Evolutionary conservation across 257 asterid species (phyloP), one percentile per base, ranked within the genome.

Genomic region (Misopates orontium): DNA sequence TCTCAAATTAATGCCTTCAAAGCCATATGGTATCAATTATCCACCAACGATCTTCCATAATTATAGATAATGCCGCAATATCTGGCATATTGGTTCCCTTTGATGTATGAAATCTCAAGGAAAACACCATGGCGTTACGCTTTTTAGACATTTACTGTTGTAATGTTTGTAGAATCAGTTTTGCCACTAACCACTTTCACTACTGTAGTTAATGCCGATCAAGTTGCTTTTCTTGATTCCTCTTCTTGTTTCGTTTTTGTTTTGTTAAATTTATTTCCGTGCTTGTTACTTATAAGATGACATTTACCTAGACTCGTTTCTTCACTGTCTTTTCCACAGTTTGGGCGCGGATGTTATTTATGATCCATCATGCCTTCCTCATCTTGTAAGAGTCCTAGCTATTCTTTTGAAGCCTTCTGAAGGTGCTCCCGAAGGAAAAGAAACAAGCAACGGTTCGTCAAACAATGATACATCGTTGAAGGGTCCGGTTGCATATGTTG

Each of bases 341-440:
- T 79, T 93, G 73, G 99, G 95, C 17, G 97, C 99, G 64, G 99
- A 93, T 78, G 80, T 90, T 60, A 85, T 93, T 64, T 93, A 93
- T 28, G 75, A 90, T 74, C 97, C 96, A 4, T 50, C 77, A 6
- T 93, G 82, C 80, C 90, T 90, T 52, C 94, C 99, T 8, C 90
- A 90, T 71, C 99, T 93, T 16, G 85, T 90, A 25, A 86, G 86
- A 36, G 81, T 93, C 39, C 73, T 93, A 20, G 68, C 78, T 3
- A 39, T 77, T 76, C 94, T 93, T 64, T 62, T 87, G 75, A 87
- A 77, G 45, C 73, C 48, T 10, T 28, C 71, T 19, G 40, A 50
- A 62, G 75, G 61, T 61, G 52, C 52, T 56, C 22, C 61, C 63
- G 53, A 55, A 36, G 58, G 57, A 21, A 58, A 70, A 6, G 71